These are phyloP conservation scores for Colletotrichum lentis DNA, from an alignment of 2,329 filamentous ascomycete genomes.

Conservation along the genomic window DNA sequence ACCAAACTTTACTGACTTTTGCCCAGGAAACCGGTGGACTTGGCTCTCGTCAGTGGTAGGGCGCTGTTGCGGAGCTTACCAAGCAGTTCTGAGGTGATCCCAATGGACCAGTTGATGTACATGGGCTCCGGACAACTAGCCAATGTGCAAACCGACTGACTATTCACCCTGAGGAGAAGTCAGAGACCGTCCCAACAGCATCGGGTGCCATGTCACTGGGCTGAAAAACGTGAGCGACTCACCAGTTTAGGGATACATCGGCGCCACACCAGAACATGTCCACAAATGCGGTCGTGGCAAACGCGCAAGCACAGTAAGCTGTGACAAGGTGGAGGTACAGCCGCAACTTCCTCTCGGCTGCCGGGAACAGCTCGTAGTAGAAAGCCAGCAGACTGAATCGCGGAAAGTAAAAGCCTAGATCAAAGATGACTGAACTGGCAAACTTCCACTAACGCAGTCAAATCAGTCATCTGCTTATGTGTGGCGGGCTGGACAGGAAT, in stretches of 20 bases:
- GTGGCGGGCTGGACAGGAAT: neutral
- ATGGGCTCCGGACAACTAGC: neutral
- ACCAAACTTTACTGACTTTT: neutral
- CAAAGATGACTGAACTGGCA: neutral
- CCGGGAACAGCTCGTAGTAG: neutral
- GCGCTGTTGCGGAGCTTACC: neutral
- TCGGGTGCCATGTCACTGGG: too few relatives aligned
- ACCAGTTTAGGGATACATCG: neutral
- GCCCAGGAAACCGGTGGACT: too few relatives aligned
- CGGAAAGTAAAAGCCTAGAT: constrained; percentile 4
- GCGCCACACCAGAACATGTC: constrained; percentile 3
- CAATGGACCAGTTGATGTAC: constrained; percentile 11
- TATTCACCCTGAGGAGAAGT: neutral
- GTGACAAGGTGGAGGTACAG: neutral
- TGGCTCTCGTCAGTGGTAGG: too few relatives aligned
- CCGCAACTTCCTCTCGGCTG: neutral
- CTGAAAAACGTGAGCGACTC: too few relatives aligned
- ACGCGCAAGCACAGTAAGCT: neutral
- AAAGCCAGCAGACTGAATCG: constrained; percentile 4
- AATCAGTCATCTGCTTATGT: neutral
- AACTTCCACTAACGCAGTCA: neutral
- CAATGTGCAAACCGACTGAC: neutral
- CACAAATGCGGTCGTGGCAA: neutral
- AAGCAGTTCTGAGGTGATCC: neutral
- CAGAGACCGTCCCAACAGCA: neutral